A percentile compares a stretch with the other conserved stretches of the same genome.
Evolutionary conservation across 2,329 filamentous ascomycete genomes (phyloP).

Genomic region (Neospermospora avenae): DNA sequence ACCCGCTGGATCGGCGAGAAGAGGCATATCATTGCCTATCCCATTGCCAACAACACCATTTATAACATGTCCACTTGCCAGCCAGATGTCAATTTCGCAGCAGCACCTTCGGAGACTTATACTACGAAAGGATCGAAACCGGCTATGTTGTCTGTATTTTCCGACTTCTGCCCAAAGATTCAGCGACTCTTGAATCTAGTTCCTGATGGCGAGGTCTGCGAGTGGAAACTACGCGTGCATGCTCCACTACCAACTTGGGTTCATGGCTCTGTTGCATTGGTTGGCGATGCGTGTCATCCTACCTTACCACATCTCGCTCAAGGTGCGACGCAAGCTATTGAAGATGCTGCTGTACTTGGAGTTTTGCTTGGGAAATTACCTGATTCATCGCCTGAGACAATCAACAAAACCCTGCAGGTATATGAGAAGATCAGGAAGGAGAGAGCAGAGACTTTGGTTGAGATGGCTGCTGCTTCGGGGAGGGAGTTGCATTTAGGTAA

Average conservation of each 20-base stretch:
- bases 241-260: slow-evolving; percentile 56
- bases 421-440: slow-evolving; percentile 57
- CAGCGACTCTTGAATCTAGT: slow-evolving; percentile 58
- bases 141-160: slow-evolving; percentile 58
- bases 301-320: slow-evolving; percentile 66
- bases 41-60: slow-evolving; percentile 62
- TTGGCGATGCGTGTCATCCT: slow-evolving; percentile 65
- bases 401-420: slow-evolving; percentile 49
- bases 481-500: slow-evolving; percentile 56
- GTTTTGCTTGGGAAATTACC: slow-evolving; percentile 47
- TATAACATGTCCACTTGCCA: slow-evolving; percentile 64
- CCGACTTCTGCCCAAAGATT: slow-evolving; percentile 58
- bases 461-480: slow-evolving; percentile 48
- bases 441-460: slow-evolving; percentile 50
- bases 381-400: slow-evolving; percentile 36
- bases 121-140: slow-evolving; percentile 60
- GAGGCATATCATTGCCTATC: slow-evolving; percentile 76
- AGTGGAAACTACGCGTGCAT: slow-evolving; percentile 62
- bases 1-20: slow-evolving; percentile 74
- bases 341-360: slow-evolving; percentile 61
- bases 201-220: slow-evolving; percentile 59
- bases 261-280: slow-evolving; percentile 52
- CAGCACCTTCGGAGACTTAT: slow-evolving; percentile 56
- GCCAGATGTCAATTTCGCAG: slow-evolving; percentile 58
- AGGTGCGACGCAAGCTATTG: slow-evolving; percentile 65